Percentiles rank a stretch among this genome's conserved stretches.
phyloP scores from a whole-genome alignment of 345 rosid species.

The Citrus trifoliata region DNA sequence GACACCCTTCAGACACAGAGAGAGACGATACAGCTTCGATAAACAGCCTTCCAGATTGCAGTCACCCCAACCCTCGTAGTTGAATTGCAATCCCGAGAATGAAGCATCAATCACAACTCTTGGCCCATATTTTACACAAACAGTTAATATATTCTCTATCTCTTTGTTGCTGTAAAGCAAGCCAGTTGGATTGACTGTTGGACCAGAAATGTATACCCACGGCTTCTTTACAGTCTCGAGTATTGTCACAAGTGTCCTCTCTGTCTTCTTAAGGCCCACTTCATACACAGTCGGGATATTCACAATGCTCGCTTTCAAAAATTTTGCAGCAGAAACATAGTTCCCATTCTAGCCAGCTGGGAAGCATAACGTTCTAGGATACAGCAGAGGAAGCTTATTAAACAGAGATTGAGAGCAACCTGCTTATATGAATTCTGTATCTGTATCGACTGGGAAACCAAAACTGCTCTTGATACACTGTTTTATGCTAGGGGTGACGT shows the following conservation, averaged over 20 bases:
- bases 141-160: conserved; percentile 52
- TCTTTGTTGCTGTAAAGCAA: conserved; percentile 70
- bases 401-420: conserved; percentile 71
- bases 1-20: too few species aligned
- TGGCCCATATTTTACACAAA: conserved; percentile 59
- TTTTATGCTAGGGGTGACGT: conserved; percentile 67
- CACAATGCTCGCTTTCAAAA: conserved; percentile 19
- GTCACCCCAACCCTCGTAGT: conserved; percentile 44
- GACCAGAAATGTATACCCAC: conserved; percentile 91
- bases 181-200: conserved; percentile 86
- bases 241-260: conserved; percentile 20
- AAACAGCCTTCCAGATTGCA: conserved; percentile 54
- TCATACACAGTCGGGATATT: too few species aligned
- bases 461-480: conserved; percentile 54
- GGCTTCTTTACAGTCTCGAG: conserved; percentile 63
- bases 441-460: conserved; percentile 53
- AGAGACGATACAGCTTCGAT: conserved; percentile 48
- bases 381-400: conserved; percentile 78
- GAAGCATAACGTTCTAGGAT: conserved; percentile 75
- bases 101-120: too few species aligned
- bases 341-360: conserved; percentile 85
- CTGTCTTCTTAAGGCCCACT: too few species aligned
- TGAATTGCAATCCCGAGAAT: conserved; percentile 59
- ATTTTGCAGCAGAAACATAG: conserved; percentile 73
- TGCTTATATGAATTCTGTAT: conserved; percentile 64